These are phyloP conservation scores for Apiospora rasikravindrae DNA, from an alignment of 2,329 filamentous ascomycete species.

Conservation along the genomic window DNA sequence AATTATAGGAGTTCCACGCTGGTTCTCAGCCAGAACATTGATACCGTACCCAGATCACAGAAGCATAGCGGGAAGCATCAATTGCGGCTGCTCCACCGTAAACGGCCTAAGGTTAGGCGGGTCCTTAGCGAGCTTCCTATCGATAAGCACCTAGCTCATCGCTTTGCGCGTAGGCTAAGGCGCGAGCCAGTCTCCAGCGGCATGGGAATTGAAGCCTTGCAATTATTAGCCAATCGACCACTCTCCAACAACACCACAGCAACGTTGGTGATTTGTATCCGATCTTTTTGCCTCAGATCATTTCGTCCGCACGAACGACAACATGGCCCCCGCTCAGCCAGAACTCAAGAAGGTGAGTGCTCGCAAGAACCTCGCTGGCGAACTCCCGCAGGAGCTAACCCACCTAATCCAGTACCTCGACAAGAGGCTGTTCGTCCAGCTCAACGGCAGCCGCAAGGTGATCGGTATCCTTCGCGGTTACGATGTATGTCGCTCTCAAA, in stretches of 20 bases:
- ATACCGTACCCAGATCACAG: too few relatives aligned
- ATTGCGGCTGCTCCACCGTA: background rate
- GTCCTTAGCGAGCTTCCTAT: background rate
- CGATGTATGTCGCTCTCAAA: slow-evolving; percentile 69
- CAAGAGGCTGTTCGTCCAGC: slow-evolving; percentile 96
- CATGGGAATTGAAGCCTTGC: slow-evolving; percentile 9
- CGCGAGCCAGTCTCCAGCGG: background rate
- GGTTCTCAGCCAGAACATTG: too few relatives aligned
- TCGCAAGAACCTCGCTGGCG: background rate
- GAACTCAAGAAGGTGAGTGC: slow-evolving; percentile 91
- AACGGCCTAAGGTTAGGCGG: background rate
- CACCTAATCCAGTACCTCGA: slow-evolving; percentile 84
- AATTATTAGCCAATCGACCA: slow-evolving; percentile 1
- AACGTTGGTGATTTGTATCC: background rate
- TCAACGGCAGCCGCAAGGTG: slow-evolving; percentile 97
- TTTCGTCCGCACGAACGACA: slow-evolving; percentile 40
- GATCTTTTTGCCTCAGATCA: background rate
- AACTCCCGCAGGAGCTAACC: background rate
- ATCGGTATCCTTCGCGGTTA: slow-evolving; percentile 94
- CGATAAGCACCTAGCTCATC: background rate
- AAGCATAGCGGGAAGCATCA: too few relatives aligned
- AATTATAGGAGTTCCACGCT: too few relatives aligned
- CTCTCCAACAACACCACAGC: background rate
- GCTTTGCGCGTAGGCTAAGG: slow-evolving; percentile 2
- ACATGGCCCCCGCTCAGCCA: slow-evolving; percentile 97